phyloP scores from a whole-genome alignment of 139 green algal genomes.

The Zygnema cylindricum region DNA sequence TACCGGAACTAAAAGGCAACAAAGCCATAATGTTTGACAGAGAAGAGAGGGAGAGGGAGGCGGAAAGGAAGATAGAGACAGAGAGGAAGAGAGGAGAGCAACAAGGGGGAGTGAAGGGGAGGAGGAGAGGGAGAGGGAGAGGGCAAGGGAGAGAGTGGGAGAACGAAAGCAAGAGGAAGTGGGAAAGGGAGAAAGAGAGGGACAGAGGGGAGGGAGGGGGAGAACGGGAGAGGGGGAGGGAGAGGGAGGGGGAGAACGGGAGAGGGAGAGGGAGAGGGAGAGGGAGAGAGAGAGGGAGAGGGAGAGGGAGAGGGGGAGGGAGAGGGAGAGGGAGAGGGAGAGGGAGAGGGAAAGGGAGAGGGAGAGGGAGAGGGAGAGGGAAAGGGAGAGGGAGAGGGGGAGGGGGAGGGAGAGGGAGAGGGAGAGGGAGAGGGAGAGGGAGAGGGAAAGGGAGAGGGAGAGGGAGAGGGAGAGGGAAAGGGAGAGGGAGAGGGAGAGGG shows the following conservation, averaged over 20 bases:
- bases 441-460: neutral
- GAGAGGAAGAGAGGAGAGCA: neutral
- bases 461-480: slow-evolving; percentile 1
- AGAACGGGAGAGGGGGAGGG: neutral
- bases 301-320: neutral
- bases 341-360: neutral
- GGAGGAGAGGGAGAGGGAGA: neutral
- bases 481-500: neutral
- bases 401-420: neutral
- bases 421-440: neutral
- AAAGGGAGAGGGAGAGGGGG: neutral
- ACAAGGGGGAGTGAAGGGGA: neutral
- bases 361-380: neutral
- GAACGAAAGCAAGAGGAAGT: neutral
- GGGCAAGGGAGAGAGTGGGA: neutral
- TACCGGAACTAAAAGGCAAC: neutral
- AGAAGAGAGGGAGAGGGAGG: slow-evolving; percentile 19
- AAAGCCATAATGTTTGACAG: neutral
- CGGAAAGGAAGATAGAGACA: neutral
- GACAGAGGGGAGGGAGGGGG: neutral
- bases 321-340: slow-evolving; percentile 13
- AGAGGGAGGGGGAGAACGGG: neutral
- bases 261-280: slow-evolving; percentile 1
- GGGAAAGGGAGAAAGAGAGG: neutral
- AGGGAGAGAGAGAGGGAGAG: neutral